These are phyloP conservation scores for Oryza punctata DNA, from an alignment of 176 grass and related monocot species.

Conservation along the genomic window DNA sequence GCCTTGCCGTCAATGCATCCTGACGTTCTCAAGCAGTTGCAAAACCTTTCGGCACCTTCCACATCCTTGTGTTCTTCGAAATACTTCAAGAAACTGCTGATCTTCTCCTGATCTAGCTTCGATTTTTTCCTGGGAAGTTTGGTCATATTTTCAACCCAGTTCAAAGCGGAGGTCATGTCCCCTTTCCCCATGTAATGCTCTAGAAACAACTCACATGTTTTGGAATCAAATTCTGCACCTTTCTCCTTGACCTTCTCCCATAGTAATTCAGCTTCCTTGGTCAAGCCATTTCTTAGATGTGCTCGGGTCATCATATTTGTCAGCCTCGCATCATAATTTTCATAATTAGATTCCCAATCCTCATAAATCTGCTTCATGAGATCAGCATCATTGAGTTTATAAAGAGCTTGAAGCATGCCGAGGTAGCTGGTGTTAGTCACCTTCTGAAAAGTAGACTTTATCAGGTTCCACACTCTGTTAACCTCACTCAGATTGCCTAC, in stretches of 20 bases:
- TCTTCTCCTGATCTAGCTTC: conserved; percentile 57
- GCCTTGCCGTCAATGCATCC: conserved; percentile 52
- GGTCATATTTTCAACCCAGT: conserved; percentile 58
- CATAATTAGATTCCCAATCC: conserved; percentile 66
- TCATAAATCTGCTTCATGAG: conserved; percentile 57
- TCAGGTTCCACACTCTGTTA: conserved; percentile 58
- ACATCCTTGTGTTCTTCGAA: conserved; percentile 72
- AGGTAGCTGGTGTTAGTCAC: conserved; percentile 68
- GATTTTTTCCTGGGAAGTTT: conserved; percentile 50
- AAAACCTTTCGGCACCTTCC: conserved; percentile 45
- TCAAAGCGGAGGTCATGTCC: conserved; percentile 42
- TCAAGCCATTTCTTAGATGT: conserved; percentile 55
- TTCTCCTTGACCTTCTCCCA: conserved; percentile 60
- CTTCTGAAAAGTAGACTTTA: conserved; percentile 53
- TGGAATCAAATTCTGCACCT: conserved; percentile 43
- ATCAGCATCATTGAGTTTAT: conserved; percentile 62
- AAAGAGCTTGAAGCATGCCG: conserved; percentile 64
- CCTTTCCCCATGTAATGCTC: conserved; percentile 54
- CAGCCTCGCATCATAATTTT: conserved; percentile 54
- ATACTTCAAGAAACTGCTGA: conserved; percentile 49
- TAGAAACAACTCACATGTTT: conserved; percentile 65
- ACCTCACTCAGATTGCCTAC: conserved; percentile 64
- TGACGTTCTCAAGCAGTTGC: conserved; percentile 43
- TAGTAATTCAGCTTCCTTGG: conserved; percentile 54
- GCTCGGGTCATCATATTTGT: conserved; percentile 61